These are phyloP conservation scores for Arabidopsis hybrid DNA, from an alignment of 441 rosid species.

Conservation along the genomic window DNA sequence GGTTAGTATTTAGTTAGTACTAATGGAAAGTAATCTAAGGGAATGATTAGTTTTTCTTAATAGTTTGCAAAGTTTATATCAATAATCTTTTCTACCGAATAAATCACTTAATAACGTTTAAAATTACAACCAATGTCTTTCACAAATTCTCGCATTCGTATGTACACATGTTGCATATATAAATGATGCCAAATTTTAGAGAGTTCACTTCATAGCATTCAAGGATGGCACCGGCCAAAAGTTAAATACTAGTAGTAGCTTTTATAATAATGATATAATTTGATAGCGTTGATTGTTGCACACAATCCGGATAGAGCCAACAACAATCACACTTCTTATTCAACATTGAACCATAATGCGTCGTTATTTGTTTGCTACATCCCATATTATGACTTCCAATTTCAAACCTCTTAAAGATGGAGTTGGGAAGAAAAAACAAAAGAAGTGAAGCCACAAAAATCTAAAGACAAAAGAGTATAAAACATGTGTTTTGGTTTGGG, in stretches of 20 bases:
- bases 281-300: conserved; percentile 36
- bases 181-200: background rate
- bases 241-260: background rate
- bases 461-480: conserved; percentile 40
- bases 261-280: background rate
- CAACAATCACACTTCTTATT: conserved; percentile 29
- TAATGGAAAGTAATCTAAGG: conserved; percentile 4
- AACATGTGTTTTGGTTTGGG: conserved; percentile 45
- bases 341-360: conserved; percentile 33
- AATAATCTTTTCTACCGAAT: no score
- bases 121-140: no score
- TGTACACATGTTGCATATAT: no score
- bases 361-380: conserved; percentile 16
- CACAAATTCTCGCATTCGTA: no score
- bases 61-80: background rate
- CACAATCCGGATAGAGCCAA: conserved; percentile 31
- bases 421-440: conserved; percentile 36
- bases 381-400: conserved; percentile 9
- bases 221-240: conserved; percentile 17
- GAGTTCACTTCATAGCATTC: background rate
- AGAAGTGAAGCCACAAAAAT: conserved; percentile 36
- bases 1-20: background rate
- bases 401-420: conserved; percentile 5
- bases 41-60: background rate
- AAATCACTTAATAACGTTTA: no score